Evolutionary conservation across 73 alveolate genomes (phyloP), one percentile per base, ranked within the genome.

Genomic region (Symbiodinium pilosum): DNA sequence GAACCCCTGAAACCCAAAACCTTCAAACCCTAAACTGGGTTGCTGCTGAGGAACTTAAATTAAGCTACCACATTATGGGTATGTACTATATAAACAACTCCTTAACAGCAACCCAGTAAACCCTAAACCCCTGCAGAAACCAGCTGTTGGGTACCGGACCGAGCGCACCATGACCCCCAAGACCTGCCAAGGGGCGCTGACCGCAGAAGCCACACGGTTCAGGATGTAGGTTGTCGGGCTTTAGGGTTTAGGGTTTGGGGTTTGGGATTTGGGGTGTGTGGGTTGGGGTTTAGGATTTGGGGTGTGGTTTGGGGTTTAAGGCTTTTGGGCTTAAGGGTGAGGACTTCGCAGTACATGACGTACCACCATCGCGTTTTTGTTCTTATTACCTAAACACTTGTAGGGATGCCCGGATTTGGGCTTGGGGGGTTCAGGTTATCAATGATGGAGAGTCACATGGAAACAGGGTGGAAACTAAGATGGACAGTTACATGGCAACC

Each of bases 121-220:
- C 64, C 16, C 64, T 47, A 47, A 47, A 16, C 64, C 64, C 64
- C 64, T 16, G 24, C 7, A 47, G 64, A 47, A 47, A 47, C 7
- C 64, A 16, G 7, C 7, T 47, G 16, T 16, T 47, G 77, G 77
- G 32, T 16, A 12, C 36, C 77, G 12, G 77, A 36, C 77, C 36
- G 77, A 64, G 32, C 77, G 77, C 41, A 64, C 77, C 77, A 64
- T 64, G 38, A 64, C 77, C 77, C 77, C 77, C 41, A 64, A 36
- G 11, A 64, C 77, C 77, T 64, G 41, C 71, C 12, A 24, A 16
- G 28, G 68, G 68, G 21, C 21, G n/a, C 68, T 24, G 68, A 24
- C 28, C 28, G 21, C 12, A 51, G 28, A 3, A 12, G 71, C 26
- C 6, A 30, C 0, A 1, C n/a, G 71, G 30, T 54, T 54, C 26